A percentile compares a stretch with the other conserved stretches of the same genome.
These are phyloP conservation scores for Inga laurina DNA, from an alignment of 306 rosid genomes.

Conservation along the genomic window DNA sequence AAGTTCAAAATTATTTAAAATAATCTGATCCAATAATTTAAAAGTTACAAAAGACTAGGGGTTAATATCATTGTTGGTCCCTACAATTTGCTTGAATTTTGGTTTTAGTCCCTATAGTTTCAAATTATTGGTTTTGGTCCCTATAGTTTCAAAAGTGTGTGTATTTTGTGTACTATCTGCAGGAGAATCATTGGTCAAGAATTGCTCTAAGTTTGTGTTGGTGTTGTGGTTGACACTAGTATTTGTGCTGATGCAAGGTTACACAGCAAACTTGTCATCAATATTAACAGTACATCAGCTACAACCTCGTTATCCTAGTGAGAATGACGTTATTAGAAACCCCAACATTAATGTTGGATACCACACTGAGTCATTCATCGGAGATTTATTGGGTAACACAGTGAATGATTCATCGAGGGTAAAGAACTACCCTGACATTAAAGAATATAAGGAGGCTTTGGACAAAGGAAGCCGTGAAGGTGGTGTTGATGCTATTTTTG, in stretches of 20 bases:
- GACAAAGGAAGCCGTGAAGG: conserved; percentile 29
- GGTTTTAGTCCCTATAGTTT: no score
- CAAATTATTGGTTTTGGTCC: no score
- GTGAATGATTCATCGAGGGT: not conserved
- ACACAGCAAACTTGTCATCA: conserved; percentile 27
- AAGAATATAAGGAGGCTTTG: not conserved
- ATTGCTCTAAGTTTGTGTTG: conserved; percentile 25
- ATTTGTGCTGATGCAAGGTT: conserved; percentile 20
- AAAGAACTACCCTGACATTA: not conserved
- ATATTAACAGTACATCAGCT: conserved; percentile 25
- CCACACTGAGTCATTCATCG: not conserved
- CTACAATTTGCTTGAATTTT: no score
- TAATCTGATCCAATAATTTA: no score
- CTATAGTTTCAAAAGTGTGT: no score
- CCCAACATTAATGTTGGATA: not conserved
- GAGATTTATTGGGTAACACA: not conserved
- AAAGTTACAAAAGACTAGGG: no score
- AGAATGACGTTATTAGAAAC: not conserved
- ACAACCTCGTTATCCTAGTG: not conserved
- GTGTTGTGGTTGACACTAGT: conserved; percentile 16
- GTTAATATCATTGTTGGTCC: no score
- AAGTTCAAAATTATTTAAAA: no score
- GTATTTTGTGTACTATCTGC: not conserved
- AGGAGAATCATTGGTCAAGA: conserved; percentile 17
- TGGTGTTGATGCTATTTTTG: not conserved